Base-by-base conservation (phyloP, 1,139 yeast genomes). In the Yamadazyma aaseri region DNA sequence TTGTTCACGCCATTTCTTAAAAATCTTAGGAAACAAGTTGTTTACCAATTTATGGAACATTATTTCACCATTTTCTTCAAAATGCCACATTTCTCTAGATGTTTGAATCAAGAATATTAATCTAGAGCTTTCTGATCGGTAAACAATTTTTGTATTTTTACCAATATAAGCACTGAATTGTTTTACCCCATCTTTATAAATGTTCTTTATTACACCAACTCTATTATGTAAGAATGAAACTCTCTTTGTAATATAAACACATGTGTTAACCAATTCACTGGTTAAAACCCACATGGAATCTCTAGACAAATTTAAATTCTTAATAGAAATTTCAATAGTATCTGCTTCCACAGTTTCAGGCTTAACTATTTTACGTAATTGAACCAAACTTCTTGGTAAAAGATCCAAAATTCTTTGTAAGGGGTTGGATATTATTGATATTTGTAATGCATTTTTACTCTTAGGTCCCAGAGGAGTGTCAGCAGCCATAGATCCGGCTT, bases 81-180 rank as follows among this genome's bases (percentile, higher is more conserved):
- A 94, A 54, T 90, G 89, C 95, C 97, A 94, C 97, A 92, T 94
- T 52, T 94, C 99, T 26, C 84, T 73, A 1, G 97, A 86, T 45
- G 90, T 77, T 55, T 94, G 98, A 33, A 94, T 79, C 41, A 94
- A 68, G 32, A 90, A 86, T 9, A 89, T 76, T 40, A 90, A 63
- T 38, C 86, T 77, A 2, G 97, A 95, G 29, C 96, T 82, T 49
- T 92, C 97, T 1, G 96, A 86, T 33, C 98, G 71, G 53, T 85
- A 92, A 0, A 89, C 86, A 13, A 92, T 65, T 45, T 82, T 82
- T 4, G 98, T 90, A 21, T 77, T 71, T 11, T 76, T 76, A 2
- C 90, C 85, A 31, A 92, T 68, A 49, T 80, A 86, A 0, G 72
- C 77, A 5, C 80, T 73, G 42, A 81, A 73, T n/a, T 70, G 63